Percentiles rank a stretch among this genome's conserved stretches.
phyloP scores from a whole-genome alignment of 495 filamentous ascomycete species.

The Xylaria curta region DNA sequence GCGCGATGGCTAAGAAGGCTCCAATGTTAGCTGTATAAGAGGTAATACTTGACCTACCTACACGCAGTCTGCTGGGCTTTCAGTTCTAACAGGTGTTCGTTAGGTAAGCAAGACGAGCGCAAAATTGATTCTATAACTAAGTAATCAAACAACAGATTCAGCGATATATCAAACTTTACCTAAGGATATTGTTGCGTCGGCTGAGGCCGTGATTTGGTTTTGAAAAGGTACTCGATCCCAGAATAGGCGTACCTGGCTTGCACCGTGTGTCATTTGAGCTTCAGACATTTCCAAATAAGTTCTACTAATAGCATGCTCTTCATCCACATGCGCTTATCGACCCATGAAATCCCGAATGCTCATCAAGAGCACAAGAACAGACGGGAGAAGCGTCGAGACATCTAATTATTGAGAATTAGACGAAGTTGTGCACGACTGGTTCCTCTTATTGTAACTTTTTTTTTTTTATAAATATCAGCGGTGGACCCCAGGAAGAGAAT shows the following conservation, averaged over 20 bases:
- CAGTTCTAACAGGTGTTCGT: background rate
- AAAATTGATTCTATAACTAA: background rate
- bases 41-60: no score
- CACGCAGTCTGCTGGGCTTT: background rate
- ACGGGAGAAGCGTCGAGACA: background rate
- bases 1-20: background rate
- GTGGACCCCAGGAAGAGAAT: background rate
- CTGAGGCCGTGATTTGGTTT: background rate
- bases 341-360: background rate
- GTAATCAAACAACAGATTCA: background rate
- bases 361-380: background rate
- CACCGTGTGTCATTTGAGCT: background rate
- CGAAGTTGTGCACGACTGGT: background rate
- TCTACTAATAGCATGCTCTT: background rate
- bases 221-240: background rate
- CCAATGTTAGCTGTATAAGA: background rate
- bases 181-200: background rate
- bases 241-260: background rate
- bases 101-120: background rate
- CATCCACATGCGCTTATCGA: background rate
- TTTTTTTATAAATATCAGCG: no score
- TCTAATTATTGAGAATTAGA: background rate
- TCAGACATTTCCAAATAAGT: background rate
- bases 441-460: no score
- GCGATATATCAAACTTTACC: background rate